Percentiles rank a stretch among this genome's conserved stretches.
phyloP scores from a whole-genome alignment of 2,329 filamentous ascomycete species.

The Stagonosporopsis tanaceti region DNA sequence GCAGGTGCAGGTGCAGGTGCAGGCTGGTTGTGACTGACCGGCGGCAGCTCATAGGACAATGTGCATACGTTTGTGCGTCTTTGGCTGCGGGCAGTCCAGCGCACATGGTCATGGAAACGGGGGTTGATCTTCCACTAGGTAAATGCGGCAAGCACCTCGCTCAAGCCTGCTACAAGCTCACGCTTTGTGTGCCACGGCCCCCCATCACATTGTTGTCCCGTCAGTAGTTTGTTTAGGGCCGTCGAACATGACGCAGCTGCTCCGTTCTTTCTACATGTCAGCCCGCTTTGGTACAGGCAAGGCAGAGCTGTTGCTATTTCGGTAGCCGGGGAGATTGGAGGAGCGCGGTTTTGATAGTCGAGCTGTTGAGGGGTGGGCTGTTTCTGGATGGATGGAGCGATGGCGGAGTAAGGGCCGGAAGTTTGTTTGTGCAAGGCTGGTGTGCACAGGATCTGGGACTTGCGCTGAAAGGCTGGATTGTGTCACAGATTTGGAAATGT shows the following conservation, averaged over 20 bases:
- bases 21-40: no score
- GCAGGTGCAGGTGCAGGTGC: neutral
- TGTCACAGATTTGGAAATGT: neutral
- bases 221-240: neutral
- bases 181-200: no score
- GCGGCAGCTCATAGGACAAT: no score
- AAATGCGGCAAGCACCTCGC: neutral
- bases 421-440: constrained; percentile 10
- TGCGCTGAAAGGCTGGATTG: neutral
- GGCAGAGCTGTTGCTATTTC: neutral
- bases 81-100: no score
- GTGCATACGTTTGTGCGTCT: no score
- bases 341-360: constrained; percentile 5
- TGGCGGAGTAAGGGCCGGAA: constrained; percentile 13
- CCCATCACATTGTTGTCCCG: neutral
- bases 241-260: neutral
- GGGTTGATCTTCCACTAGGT: neutral
- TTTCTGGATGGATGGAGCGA: neutral
- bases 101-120: no score
- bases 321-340: constrained; percentile 8
- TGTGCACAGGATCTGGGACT: neutral
- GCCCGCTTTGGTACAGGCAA: neutral
- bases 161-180: neutral
- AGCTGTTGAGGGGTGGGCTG: neutral
- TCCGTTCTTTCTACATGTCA: neutral